Evolutionary conservation across 208 protist species (phyloP), one percentile per base, ranked within the genome.

Genomic region (Leishmania mexicana): DNA sequence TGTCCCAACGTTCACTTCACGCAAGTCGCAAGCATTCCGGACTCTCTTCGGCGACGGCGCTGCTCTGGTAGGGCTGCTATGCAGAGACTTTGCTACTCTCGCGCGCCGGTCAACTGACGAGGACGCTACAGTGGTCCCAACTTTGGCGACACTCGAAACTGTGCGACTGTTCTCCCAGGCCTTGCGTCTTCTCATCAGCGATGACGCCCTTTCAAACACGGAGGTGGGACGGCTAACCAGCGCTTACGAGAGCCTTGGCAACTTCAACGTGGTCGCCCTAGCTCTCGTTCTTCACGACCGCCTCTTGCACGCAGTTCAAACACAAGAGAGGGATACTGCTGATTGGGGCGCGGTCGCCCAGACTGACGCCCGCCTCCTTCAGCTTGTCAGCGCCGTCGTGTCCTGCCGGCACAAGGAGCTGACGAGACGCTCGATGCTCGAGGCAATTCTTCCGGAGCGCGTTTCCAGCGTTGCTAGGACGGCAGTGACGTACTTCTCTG

Each of bases 31-130:
- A 2, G 67, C 83, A 11, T 91, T 91, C 57, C 87, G 78, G 42
- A n/a, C 74, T 38, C 40, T 89, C 38, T 93, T 93, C 72, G 83
- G 84, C 53, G 82, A 85, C 45, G 86, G 87, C 10, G 83, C 65
- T 6, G 85, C 87, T n/a, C 64, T 93, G 6, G 76, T 81, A 21
- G 74, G 68, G 21, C 57, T 85, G 3, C 47, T 93, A 17, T 90
- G 85, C 81, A 72, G 80, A 40, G 72, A 81, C 31, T 88, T 88
- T 54, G 73, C 70, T n/a, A n/a, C 51, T 6, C 71, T 88, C 1
- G 45, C 65, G 10, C 74, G 75, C 7, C 68, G 31, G 40, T 21
- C 62, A n/a, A 67, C 62, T 8, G 72, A 75, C 35, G 76, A 81
- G 2, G 54, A 64, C 8, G 45, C 78, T 1, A 24, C 78, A n/a